phyloP scores from a whole-genome alignment of 108 stramenopile genomes.

The Cyclotella atomus region DNA sequence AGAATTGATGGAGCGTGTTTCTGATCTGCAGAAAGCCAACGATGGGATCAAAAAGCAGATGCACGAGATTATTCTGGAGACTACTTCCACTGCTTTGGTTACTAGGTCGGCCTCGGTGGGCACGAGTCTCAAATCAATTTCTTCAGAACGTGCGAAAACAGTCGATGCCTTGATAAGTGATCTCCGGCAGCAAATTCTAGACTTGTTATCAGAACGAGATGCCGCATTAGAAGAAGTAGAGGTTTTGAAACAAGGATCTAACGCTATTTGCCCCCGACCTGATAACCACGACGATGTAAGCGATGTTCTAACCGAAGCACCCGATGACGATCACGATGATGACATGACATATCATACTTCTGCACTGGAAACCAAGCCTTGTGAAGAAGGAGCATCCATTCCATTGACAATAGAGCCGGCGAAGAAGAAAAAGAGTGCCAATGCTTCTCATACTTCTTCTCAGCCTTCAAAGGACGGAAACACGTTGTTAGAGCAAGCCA shows the following conservation, averaged over 20 bases:
- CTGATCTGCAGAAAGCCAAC: constrained; percentile 28
- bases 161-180: constrained; percentile 30
- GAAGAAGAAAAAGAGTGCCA: constrained; percentile 5
- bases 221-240: constrained; percentile 41
- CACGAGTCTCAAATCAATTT: not conserved
- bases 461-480: constrained; percentile 30
- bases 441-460: constrained; percentile 7
- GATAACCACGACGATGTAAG: constrained; percentile 5
- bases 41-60: constrained; percentile 31
- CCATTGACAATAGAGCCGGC: not conserved
- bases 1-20: constrained; percentile 24
- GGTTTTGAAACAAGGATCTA: constrained; percentile 10
- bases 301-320: constrained; percentile 5
- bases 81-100: not conserved
- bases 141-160: constrained; percentile 23
- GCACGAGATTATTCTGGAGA: constrained; percentile 27
- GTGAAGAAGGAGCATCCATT: constrained; percentile 4
- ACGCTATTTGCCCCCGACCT: not conserved
- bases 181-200: constrained; percentile 34
- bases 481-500: constrained; percentile 47
- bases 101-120: not conserved
- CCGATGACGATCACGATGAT: constrained; percentile 5
- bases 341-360: constrained; percentile 15
- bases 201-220: constrained; percentile 32
- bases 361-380: constrained; percentile 12